phyloP scores from a whole-genome alignment of 805 yeast genomes.

The Barnettozyma wickerhamii region DNA sequence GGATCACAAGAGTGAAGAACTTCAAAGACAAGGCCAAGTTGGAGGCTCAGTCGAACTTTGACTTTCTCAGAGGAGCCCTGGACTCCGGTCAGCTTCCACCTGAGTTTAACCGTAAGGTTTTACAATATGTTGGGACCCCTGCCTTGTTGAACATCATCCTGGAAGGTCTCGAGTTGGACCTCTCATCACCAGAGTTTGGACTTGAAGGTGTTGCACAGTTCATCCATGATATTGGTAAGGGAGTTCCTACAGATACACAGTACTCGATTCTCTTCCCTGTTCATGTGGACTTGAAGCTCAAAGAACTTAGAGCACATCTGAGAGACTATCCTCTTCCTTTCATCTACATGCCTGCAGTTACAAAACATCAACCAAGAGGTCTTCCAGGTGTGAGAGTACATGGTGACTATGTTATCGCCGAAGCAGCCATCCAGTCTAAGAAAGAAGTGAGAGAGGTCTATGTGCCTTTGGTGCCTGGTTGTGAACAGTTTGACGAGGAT shows the following conservation, averaged over 20 bases:
- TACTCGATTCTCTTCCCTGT: slow-evolving; percentile 70
- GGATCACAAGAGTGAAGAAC: slow-evolving; percentile 64
- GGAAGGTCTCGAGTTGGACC: slow-evolving; percentile 42
- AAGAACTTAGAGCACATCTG: slow-evolving; percentile 64
- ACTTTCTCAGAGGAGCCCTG: slow-evolving; percentile 39
- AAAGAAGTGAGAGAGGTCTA: slow-evolving; percentile 54
- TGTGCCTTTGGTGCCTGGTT: slow-evolving; percentile 57
- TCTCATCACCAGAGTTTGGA: slow-evolving; percentile 50
- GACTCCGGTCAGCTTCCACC: slow-evolving; percentile 33
- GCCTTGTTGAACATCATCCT: slow-evolving; percentile 50
- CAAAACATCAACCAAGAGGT: slow-evolving; percentile 23
- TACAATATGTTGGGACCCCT: slow-evolving; percentile 44
- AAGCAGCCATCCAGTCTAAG: slow-evolving; percentile 47
- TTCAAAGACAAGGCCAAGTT: slow-evolving; percentile 38
- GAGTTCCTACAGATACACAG: slow-evolving; percentile 65
- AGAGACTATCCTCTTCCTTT: slow-evolving; percentile 88
- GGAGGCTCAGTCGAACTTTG: slow-evolving; percentile 35
- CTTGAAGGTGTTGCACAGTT: slow-evolving; percentile 52
- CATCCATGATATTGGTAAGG: slow-evolving; percentile 72
- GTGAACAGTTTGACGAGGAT: slow-evolving; percentile 33
- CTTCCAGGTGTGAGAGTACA: slow-evolving; percentile 33
- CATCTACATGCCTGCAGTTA: slow-evolving; percentile 58
- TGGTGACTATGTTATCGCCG: slow-evolving; percentile 70
- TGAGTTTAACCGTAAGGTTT: slow-evolving; percentile 39
- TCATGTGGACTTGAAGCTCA: slow-evolving; percentile 47